Conservation (phyloP, 805 yeast genomes). For the Ogataea populi-albae region DNA sequence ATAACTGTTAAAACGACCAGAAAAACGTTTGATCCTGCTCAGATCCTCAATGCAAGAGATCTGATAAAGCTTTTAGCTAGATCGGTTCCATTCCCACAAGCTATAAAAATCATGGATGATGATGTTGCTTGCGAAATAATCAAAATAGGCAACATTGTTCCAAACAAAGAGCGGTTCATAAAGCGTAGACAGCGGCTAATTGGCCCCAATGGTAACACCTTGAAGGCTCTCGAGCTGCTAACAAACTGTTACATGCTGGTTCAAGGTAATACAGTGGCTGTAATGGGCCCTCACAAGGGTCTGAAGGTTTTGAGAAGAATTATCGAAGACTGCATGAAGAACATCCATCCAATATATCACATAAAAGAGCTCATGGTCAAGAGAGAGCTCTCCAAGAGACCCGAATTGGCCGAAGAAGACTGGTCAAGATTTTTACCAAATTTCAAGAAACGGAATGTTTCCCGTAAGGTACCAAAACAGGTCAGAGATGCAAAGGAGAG, state of each 20-base stretch:
- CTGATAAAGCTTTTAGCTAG: constrained; percentile 89
- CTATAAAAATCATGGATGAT: constrained; percentile 84
- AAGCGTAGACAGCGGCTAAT: constrained; percentile 95
- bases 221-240: constrained; percentile 89
- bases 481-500: constrained; percentile 47
- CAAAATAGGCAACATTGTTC: constrained; percentile 85
- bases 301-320: constrained; percentile 88
- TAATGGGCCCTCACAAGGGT: constrained; percentile 95
- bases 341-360: constrained; percentile 96
- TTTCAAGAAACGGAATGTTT: constrained; percentile 94
- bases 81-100: constrained; percentile 96
- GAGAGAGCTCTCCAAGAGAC: constrained; percentile 90
- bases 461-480: constrained; percentile 82
- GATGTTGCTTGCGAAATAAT: constrained; percentile 95
- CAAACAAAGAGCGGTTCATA: constrained; percentile 89
- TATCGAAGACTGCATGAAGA: constrained; percentile 96
- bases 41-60: constrained; percentile 91
- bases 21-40: constrained; percentile 93
- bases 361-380: constrained; percentile 97
- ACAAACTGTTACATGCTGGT: constrained; percentile 96
- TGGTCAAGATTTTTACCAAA: constrained; percentile 96
- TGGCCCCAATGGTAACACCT: constrained; percentile 95
- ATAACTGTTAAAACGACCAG: constrained; percentile 96
- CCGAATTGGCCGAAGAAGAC: constrained; percentile 92
- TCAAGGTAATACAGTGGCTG: constrained; percentile 95